Conservation (phyloP, 2,329 filamentous ascomycete species). For the Fusarium duplospermum region DNA sequence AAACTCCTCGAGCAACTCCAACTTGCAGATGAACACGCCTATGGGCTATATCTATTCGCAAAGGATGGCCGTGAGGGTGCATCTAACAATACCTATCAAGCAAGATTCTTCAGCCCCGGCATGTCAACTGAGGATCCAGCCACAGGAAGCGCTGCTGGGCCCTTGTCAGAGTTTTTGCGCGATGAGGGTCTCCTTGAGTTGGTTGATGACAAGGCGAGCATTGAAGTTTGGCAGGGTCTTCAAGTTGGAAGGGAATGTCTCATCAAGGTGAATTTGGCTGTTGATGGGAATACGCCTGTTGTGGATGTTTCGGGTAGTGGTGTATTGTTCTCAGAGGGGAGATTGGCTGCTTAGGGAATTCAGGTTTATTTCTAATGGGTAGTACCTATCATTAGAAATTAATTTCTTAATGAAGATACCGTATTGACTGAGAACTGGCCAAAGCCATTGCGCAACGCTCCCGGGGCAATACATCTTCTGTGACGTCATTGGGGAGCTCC, state of each 20-base stretch:
- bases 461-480: neutral
- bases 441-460: neutral
- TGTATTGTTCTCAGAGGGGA: neutral
- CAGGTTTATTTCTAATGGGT: neutral
- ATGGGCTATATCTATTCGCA: conserved; percentile 3
- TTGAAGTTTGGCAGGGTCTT: conserved; percentile 5
- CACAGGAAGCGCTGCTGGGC: conserved; percentile 38
- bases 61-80: neutral
- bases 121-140: conserved; percentile 39
- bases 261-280: neutral
- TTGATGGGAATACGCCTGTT: neutral
- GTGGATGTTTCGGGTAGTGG: neutral
- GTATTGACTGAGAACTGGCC: neutral
- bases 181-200: conserved; percentile 10
- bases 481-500: neutral
- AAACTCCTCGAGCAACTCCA: neutral
- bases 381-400: neutral
- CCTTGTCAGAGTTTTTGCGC: conserved; percentile 27
- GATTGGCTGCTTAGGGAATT: neutral
- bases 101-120: conserved; percentile 38
- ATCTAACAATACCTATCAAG: conserved; percentile 16
- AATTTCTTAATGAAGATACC: neutral
- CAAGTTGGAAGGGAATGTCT: conserved; percentile 2
- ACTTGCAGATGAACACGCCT: neutral
- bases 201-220: neutral